These are phyloP conservation scores for Hypomyces rosellus DNA, from an alignment of 2,329 filamentous ascomycete species.

Conservation along the genomic window DNA sequence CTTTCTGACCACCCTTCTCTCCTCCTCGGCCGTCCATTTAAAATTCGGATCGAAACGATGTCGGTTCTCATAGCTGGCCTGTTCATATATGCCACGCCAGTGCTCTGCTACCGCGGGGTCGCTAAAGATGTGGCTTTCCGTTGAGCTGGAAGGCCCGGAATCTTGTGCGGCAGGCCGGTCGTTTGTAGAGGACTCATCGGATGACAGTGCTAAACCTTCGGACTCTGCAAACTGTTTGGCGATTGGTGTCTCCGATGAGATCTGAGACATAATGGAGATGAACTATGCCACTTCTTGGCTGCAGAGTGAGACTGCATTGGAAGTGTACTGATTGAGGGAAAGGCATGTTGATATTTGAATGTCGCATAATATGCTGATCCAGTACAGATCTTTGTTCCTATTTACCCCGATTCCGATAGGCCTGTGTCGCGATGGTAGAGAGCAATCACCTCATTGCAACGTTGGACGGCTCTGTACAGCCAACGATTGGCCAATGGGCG, in stretches of 20 bases:
- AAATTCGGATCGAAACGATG: constrained; percentile 54
- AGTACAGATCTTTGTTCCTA: too few species aligned
- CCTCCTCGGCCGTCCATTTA: constrained; percentile 51
- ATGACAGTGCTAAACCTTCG: neutral
- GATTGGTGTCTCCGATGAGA: neutral
- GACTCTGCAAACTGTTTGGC: neutral
- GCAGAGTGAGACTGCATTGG: neutral
- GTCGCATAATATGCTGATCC: too few species aligned
- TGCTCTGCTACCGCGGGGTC: constrained; percentile 47
- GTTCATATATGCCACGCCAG: constrained; percentile 49
- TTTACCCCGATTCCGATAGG: too few species aligned
- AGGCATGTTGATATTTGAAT: too few species aligned
- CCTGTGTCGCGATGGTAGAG: constrained; percentile 7
- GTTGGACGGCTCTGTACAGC: neutral
- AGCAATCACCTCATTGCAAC: constrained; percentile 8
- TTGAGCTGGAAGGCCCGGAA: constrained; percentile 11
- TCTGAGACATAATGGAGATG: constrained; percentile 5
- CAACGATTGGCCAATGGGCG: too few species aligned
- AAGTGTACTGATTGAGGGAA: neutral
- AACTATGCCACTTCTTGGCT: neutral
- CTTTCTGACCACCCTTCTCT: constrained; percentile 47
- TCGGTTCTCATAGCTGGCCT: constrained; percentile 51
- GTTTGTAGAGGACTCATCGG: neutral
- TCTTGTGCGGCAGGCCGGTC: constrained; percentile 12
- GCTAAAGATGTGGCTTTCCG: constrained; percentile 38